A percentile compares a stretch with the other conserved stretches of the same genome.
phyloP scores from a whole-genome alignment of 169 alveolate species.

The Toxoplasma gondii region DNA sequence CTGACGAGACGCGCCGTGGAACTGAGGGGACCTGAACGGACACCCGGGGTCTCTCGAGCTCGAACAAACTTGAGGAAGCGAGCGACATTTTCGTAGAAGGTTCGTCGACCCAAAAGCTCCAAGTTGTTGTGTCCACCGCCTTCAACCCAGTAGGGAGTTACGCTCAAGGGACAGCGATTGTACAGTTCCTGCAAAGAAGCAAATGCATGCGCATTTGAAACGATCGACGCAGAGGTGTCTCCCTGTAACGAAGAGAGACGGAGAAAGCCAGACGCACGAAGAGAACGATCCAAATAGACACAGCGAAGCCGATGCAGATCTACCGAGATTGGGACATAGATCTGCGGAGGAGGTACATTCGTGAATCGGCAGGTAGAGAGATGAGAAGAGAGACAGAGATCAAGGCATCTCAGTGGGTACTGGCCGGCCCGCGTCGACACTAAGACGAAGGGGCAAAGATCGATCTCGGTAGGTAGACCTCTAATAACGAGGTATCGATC shows the following conservation, averaged over 20 bases:
- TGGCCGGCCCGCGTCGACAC: too few relatives aligned
- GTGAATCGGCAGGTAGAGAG: too few relatives aligned
- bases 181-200: constrained; percentile 56
- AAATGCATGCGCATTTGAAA: neutral
- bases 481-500: neutral
- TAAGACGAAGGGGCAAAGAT: neutral
- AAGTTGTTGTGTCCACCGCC: constrained; percentile 70
- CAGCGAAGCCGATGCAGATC: too few relatives aligned
- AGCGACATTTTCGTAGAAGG: constrained; percentile 34
- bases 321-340: too few relatives aligned
- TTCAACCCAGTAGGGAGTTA: constrained; percentile 69
- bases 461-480: neutral
- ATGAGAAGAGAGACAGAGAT: too few relatives aligned
- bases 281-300: neutral
- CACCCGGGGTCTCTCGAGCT: neutral
- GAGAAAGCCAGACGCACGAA: too few relatives aligned
- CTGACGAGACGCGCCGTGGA: too few relatives aligned
- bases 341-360: too few relatives aligned
- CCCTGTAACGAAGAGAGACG: too few relatives aligned
- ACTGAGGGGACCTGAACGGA: too few relatives aligned
- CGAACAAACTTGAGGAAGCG: constrained; percentile 42
- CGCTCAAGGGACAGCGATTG: neutral
- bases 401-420: too few relatives aligned
- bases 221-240: neutral
- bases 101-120: constrained; percentile 41